These are phyloP conservation scores for Pseudevernia furfuracea DNA, from an alignment of 495 filamentous ascomycete species.

Conservation along the genomic window DNA sequence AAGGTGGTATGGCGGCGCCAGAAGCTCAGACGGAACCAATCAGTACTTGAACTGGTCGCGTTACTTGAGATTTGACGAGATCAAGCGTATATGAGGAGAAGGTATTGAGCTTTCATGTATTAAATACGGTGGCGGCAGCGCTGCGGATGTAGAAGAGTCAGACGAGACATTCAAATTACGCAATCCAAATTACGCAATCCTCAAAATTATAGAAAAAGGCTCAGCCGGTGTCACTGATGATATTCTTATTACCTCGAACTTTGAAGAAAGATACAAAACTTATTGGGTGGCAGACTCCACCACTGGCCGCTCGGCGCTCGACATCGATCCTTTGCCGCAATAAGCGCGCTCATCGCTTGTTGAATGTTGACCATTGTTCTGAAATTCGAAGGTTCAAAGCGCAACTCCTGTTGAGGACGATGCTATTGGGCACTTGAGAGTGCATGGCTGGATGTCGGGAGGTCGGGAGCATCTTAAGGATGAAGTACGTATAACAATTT, in stretches of 20 bases:
- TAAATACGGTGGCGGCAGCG: neutral
- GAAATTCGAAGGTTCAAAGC: neutral
- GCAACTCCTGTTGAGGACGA: neutral
- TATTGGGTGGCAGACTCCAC: no score
- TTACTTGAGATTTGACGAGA: neutral
- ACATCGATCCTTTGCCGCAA: neutral
- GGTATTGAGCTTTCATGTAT: neutral
- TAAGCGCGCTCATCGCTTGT: neutral
- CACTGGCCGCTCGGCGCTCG: no score
- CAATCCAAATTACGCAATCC: neutral
- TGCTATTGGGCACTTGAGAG: constrained; percentile 5
- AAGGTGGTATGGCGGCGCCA: constrained; percentile 28
- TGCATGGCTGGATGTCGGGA: constrained; percentile 61
- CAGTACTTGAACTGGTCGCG: constrained; percentile 8
- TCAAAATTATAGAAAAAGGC: neutral
- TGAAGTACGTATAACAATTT: constrained; percentile 51
- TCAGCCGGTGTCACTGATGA: no score
- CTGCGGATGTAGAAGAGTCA: neutral
- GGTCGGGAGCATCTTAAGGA: constrained; percentile 73
- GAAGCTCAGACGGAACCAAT: constrained; percentile 24
- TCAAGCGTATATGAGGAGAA: neutral
- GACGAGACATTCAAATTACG: neutral
- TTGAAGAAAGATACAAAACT: no score
- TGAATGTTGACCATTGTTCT: neutral
- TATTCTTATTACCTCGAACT: no score